Evolutionary conservation across 495 filamentous ascomycete genomes (phyloP).

Genomic region (Penicillium parvum): DNA sequence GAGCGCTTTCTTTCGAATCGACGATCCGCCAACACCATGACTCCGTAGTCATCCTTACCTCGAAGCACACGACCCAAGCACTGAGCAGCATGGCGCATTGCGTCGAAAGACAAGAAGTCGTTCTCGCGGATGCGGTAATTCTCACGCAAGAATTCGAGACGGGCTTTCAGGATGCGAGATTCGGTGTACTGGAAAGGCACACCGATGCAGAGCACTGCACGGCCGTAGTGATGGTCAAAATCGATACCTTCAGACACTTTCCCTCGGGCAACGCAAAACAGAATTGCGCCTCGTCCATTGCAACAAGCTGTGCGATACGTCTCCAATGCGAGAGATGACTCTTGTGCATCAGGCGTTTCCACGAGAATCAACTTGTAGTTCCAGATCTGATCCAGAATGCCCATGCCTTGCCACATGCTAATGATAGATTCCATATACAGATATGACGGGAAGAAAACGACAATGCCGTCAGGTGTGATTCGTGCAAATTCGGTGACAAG

Average conservation of each 20-base stretch:
- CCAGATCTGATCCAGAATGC: constrained; percentile 95
- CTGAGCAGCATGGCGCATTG: constrained; percentile 96
- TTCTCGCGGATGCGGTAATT: constrained; percentile 96
- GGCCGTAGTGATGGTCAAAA: constrained; percentile 98
- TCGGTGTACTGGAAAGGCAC: constrained; percentile 99
- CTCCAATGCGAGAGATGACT: constrained; percentile 92
- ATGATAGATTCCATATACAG: constrained; percentile 99
- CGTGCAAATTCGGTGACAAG: constrained; percentile 89
- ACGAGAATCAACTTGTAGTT: constrained; percentile 98
- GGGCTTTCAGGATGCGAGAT: constrained; percentile 91
- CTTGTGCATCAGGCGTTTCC: constrained; percentile 95
- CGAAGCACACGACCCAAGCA: constrained; percentile 93
- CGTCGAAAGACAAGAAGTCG: constrained; percentile 98
- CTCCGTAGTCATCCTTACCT: constrained; percentile 75
- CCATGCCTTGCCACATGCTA: constrained; percentile 98
- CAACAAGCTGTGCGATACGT: constrained; percentile 96
- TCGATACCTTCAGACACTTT: constrained; percentile 98
- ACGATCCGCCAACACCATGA: constrained; percentile 95
- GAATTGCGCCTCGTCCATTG: constrained; percentile 89
- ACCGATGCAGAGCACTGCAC: constrained; percentile 93
- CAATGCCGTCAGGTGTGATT: constrained; percentile 93
- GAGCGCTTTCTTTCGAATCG: constrained; percentile 83
- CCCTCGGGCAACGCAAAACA: constrained; percentile 91
- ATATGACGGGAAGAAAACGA: constrained; percentile 98
- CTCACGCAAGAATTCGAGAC: constrained; percentile 92